Base-by-base conservation (phyloP, 352 stramenopile species). In the Blastocystis hominis region DNA sequence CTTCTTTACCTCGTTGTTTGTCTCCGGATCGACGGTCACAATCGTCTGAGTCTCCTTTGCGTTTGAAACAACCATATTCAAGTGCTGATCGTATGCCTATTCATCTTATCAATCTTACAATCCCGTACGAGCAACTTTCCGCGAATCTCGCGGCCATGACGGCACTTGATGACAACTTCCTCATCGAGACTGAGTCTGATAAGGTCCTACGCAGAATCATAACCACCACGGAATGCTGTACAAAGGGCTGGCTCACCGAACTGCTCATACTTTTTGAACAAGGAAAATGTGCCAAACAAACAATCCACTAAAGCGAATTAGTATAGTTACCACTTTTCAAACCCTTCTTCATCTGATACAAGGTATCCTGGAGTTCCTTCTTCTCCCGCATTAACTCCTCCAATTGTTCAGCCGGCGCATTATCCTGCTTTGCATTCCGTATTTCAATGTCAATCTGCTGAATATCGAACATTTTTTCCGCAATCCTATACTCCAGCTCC, bases 61-160 rank as follows among this genome's bases (percentile, higher is more conserved):
- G 36, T 84, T 84, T 10, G 72, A 59, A 54, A 84, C 13, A 4
- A 84, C 50, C 72, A 84, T 84, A 30, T 84, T 84, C 6, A 84
- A 46, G 62, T 84, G 72, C 72, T 84, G 72, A 64, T 84, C 72
- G 46, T 47, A 84, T 69, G 72, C 72, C 72, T 84, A 84, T 44
- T 24, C 7, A 10, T 30, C 3, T 2, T 68, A 66, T 50, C 1
- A 3, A 36, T 13, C 9, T 30, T 53, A 2, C n/a, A 17, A 30
- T 2, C 2, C 13, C 2, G 15, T 68, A 84, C 72, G 10, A 84
- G 36, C 30, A 84, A 66, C 68, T 53, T 84, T 36, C 72, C 72
- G 40, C 72, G 72, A 2, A 84, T 40, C 44, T 84, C 72, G 9
- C 72, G 47, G 50, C 68, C n/a, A 46, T 68, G 24, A 10, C 72